Evolutionary conservation across 2,329 filamentous ascomycete genomes (phyloP), one percentile per base, ranked within the genome.

Genomic region (Fusarium nematophilum): DNA sequence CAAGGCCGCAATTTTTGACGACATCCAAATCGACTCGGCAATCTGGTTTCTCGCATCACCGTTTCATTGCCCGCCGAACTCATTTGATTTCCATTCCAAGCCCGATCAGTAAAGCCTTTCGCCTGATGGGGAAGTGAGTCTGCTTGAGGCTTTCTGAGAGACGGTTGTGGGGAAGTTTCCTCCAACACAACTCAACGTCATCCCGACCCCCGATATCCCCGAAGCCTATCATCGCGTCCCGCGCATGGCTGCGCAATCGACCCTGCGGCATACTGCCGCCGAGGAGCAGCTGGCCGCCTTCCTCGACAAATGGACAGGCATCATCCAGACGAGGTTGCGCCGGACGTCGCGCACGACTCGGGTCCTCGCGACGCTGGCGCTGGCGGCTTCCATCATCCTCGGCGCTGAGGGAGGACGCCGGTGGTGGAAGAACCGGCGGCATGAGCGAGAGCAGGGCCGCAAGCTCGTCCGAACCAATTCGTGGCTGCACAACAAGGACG

Each of bases 401-500:
- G 83, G 89, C 38, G 89, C 89, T 51, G 93, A 92, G 78, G 93
- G 93, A 57, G 86, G 87, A n/a, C 87, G 89, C 56, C 86, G 86
- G 58, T 91, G 90, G 85, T 94, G 91, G 85, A 88, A 84, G 70
- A 86, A 83, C 53, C 83, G 87, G 57, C 86, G 86, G 42, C 88
- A 87, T 62, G 94, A 98, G 76, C 88, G 86, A 64, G 93, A 95
- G 67, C 90, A 93, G 66, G 93, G 93, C 5, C 83, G 86, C 60
- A 90, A 91, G 63, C 83, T 99, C 47, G 80, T 98, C 61, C 87
- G 95, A 53, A 90, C 91, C 57, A 99, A 99, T 76, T 98, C 94
- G 26, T 96, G 93, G 70, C 82, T 98, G 60, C 87, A 91, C 76
- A 92, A 94, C 68, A 97, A 97, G 78, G 95, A 98, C 81, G 95